Evolutionary conservation across 768 basidiomycete species (phyloP).

Genomic region (Mycena latifolia): DNA sequence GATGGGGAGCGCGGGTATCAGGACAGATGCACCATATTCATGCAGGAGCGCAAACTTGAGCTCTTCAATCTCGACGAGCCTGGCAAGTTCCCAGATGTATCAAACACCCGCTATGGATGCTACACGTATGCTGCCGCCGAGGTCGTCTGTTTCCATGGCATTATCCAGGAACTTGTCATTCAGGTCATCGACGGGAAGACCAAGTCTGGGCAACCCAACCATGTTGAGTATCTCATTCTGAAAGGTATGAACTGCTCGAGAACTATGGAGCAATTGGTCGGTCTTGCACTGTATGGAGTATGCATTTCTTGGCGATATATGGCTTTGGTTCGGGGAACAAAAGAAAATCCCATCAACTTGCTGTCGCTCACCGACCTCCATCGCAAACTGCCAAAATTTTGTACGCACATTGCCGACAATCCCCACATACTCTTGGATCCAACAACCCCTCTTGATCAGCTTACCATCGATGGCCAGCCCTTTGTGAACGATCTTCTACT

Average conservation of each 20-base stretch:
- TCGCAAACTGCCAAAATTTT: conserved; percentile 8
- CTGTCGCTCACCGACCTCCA: conserved; percentile 2
- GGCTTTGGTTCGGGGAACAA: too few relatives aligned
- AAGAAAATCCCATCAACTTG: too few relatives aligned
- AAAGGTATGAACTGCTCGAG: not conserved
- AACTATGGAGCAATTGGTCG: too few relatives aligned
- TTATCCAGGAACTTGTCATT: conserved; percentile 30
- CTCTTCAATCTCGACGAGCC: conserved; percentile 14
- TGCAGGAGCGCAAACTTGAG: conserved; percentile 27
- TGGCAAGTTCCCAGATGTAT: conserved; percentile 36
- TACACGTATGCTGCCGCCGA: too few relatives aligned
- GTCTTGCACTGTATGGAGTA: too few relatives aligned
- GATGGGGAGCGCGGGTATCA: conserved; percentile 28
- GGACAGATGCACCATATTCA: conserved; percentile 18
- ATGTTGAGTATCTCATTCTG: conserved; percentile 40
- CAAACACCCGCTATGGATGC: conserved; percentile 14
- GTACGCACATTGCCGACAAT: not conserved
- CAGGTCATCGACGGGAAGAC: conserved; percentile 34
- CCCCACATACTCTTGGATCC: conserved; percentile 4
- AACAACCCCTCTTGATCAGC: not conserved
- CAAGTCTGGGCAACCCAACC: conserved; percentile 31
- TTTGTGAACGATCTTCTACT: not conserved
- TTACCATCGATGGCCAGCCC: not conserved
- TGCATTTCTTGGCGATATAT: too few relatives aligned
- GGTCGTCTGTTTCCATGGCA: too few relatives aligned